Base-by-base conservation (phyloP, 176 grass and related monocot species). In the Aegilops tauschii region DNA sequence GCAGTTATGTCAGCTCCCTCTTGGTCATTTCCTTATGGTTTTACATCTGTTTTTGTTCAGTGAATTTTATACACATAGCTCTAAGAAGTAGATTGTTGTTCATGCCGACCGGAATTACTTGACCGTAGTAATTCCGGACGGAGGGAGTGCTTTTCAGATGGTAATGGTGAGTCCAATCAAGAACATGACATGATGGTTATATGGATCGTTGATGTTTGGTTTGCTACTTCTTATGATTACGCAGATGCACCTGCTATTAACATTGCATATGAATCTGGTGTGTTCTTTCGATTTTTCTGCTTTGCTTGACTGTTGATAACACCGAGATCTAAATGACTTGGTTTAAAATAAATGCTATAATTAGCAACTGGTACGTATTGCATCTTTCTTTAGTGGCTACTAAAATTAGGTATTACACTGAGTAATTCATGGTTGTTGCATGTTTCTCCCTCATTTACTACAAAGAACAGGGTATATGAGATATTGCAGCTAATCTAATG, bases 1-100 rank as follows among this genome's bases (percentile, higher is more conserved):
- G 84, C 89, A 92, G 20, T 81, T 79, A 36, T 84, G 49, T 75
- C n/a, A 84, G 64, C 86, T 85, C 77, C 59, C 56, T 56, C 29
- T 82, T 63, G 17, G 7, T 75, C 9, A 18, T n/a, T 0, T 70
- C 29, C 14, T 84, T 63, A 12, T 76, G 35, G 8, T 88, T 54
- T 8, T 63, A 35, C 71, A 73, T 61, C 64, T 44, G 8, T 5
- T 17, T 17, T 63, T 84, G 69, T 52, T 61, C 12, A 12, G 42
- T 30, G 17, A 20, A 8, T 9, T 73, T 71, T 52, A 52, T 52
- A 77, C 0, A 44, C 10, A 17, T 78, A 65, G 45, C 17, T 28
- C 12, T 29, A 39, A 73, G 4, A 83, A 72, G 20, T 50, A 75
- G 47, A 8, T 74, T 76, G 35, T 27, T 25, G 5, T 12, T 34